Evolutionary conservation across 2,329 filamentous ascomycete species (phyloP), one percentile per base, ranked within the genome.

Genomic region (Fusarium sp.): DNA sequence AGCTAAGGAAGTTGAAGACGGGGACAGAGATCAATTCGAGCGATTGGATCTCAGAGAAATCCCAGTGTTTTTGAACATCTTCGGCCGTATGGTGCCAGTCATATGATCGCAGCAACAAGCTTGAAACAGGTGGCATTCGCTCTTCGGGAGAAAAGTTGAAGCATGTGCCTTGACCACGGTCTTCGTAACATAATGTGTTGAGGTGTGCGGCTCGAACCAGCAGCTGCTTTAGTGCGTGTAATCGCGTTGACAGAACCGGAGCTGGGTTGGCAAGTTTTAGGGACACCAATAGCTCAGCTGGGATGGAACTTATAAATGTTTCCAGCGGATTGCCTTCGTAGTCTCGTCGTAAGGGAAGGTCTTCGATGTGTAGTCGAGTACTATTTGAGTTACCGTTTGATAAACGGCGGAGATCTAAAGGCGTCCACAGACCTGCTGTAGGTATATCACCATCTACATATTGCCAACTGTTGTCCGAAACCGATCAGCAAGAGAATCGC

Each of bases 11-110:
- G 41, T 79, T 78, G 64, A 76, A 79, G 14, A 82, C 67, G 2
- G 83, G 83, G 6, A 85, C 80, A 26, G 80, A 80, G 26, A 81
- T 66, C 33, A 85, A 75, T 30, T 79, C 74, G 9, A 86, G 76
- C 4, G 75, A 77, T 22, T 75, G 71, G 28, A 86, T 76, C n/a
- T 65, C 65, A 6, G 81, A 81, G 62, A 86, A 80, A 68, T 84
- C 78, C 83, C 83, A 86, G 57, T 85, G 82, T 19, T 61, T 66
- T 2, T 57, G 66, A 7, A 83, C 82, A 6, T 79, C 78, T 4
- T 77, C 73, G 0, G 67, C 47, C 2, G 73, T 74, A 63, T 86
- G 84, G 11, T 78, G 74, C 84, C 84, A 85, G 73, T 85, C 80
- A 64, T 86, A 86, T 3, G 81, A 83, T 48, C 78, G 79, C 37